Conservation (phyloP, 2,329 filamentous ascomycete genomes). For the Westerdykella aurantiaca region DNA sequence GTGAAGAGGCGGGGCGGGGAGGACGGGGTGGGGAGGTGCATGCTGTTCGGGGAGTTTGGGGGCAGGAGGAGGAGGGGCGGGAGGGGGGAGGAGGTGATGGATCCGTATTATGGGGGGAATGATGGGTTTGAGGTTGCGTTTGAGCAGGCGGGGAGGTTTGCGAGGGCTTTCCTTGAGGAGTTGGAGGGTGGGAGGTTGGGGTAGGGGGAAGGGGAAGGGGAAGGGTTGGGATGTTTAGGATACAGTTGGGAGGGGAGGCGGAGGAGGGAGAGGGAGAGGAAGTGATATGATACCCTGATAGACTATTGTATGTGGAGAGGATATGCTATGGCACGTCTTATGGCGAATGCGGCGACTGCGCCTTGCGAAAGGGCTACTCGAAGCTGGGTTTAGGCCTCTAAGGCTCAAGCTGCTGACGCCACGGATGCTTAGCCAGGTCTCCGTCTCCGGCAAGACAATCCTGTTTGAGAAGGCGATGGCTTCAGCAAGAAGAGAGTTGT, state of each 20-base stretch:
- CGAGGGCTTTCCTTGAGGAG: constrained; percentile 65
- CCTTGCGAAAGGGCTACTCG: no score
- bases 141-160: constrained; percentile 73
- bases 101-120: constrained; percentile 87
- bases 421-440: no score
- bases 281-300: constrained; percentile 4
- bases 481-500: no score
- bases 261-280: not conserved
- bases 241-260: not conserved
- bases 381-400: no score
- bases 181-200: constrained; percentile 40
- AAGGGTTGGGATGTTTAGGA: not conserved
- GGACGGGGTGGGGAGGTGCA: constrained; percentile 50
- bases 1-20: constrained; percentile 37
- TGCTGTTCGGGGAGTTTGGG: constrained; percentile 82
- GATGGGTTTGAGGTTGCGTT: constrained; percentile 82
- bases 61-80: constrained; percentile 41
- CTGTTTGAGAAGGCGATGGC: no score
- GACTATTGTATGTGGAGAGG: not conserved
- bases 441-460: no score
- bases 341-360: no score
- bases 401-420: no score
- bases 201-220: constrained; percentile 4
- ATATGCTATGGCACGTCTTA: no score
- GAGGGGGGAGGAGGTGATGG: constrained; percentile 64